Evolutionary conservation across 2,329 filamentous ascomycete genomes (phyloP).

Genomic region (Trichoderma atroviride): DNA sequence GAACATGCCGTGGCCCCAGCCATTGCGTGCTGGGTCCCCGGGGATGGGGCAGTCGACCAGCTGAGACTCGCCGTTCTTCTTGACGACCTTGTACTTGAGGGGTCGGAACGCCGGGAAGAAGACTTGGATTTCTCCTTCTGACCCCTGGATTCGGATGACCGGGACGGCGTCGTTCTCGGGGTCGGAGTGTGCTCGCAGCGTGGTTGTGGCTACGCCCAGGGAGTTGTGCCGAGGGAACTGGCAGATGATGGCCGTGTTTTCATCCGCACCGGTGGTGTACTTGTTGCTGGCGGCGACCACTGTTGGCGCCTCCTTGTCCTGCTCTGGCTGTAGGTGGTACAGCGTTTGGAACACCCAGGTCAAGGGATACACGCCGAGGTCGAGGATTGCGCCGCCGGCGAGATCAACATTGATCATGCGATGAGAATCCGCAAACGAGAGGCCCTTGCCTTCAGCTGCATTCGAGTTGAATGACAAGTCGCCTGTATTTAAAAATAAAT

Average conservation of each 20-base stretch:
- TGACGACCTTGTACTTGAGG: slow-evolving; percentile 64
- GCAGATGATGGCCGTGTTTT: slow-evolving; percentile 75
- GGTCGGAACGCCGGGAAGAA: slow-evolving; percentile 72
- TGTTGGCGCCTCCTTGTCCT: slow-evolving; percentile 67
- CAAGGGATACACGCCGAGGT: slow-evolving; percentile 84
- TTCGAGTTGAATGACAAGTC: slow-evolving; percentile 65
- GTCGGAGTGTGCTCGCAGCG: slow-evolving; percentile 63
- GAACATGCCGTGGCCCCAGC: slow-evolving; percentile 80
- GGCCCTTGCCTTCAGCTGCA: slow-evolving; percentile 49
- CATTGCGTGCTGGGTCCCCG: slow-evolving; percentile 48
- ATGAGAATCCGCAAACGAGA: slow-evolving; percentile 62
- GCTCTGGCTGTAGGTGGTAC: slow-evolving; percentile 75
- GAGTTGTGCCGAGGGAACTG: slow-evolving; percentile 70
- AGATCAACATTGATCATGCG: slow-evolving; percentile 83
- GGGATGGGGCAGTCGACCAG: slow-evolving; percentile 58
- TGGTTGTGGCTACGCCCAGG: slow-evolving; percentile 73
- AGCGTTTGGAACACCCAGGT: slow-evolving; percentile 91
- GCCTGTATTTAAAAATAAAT: slow-evolving; percentile 41
- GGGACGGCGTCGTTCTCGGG: slow-evolving; percentile 60
- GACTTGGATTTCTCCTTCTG: slow-evolving; percentile 80
- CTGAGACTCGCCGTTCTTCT: slow-evolving; percentile 52
- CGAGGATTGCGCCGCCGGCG: slow-evolving; percentile 79
- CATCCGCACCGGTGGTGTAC: slow-evolving; percentile 75
- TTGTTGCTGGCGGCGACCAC: slow-evolving; percentile 72
- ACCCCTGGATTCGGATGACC: slow-evolving; percentile 77